Evolutionary conservation across 139 green algal genomes (phyloP).

Genomic region (Diplosphaera chodatii): DNA sequence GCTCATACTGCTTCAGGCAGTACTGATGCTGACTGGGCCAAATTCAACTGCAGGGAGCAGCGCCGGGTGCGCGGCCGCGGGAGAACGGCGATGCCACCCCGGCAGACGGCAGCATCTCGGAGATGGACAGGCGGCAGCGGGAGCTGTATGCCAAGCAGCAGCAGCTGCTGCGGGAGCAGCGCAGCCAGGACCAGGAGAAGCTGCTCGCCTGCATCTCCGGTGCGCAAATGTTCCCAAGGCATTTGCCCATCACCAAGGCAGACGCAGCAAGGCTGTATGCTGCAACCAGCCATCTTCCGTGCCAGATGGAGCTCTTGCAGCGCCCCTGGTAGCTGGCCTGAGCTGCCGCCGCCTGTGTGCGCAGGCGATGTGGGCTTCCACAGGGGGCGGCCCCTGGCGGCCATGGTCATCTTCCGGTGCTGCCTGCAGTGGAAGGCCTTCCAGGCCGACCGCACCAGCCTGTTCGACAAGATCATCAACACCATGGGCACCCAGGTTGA

Average conservation of each 20-base stretch:
- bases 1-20: too few relatives aligned
- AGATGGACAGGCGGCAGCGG: slow-evolving; percentile 65
- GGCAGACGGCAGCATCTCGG: slow-evolving; percentile 34
- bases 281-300: too few relatives aligned
- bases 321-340: too few relatives aligned
- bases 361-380: slow-evolving; percentile 71
- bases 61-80: too few relatives aligned
- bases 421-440: slow-evolving; percentile 86
- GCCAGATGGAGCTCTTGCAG: too few relatives aligned
- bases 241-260: too few relatives aligned
- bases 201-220: slow-evolving; percentile 59
- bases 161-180: slow-evolving; percentile 77
- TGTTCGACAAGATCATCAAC: slow-evolving; percentile 94
- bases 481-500: slow-evolving; percentile 73
- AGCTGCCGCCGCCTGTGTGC: too few relatives aligned
- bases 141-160: slow-evolving; percentile 82
- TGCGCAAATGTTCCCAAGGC: neutral
- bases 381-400: slow-evolving; percentile 74
- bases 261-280: too few relatives aligned
- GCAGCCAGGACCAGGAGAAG: slow-evolving; percentile 77
- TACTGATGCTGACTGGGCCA: neutral
- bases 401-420: slow-evolving; percentile 84
- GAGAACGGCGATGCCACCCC: neutral
- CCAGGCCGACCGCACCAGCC: slow-evolving; percentile 83
- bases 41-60: neutral